These are phyloP conservation scores for Anisogramma anomala DNA, from an alignment of 2,329 filamentous ascomycete genomes.

Conservation along the genomic window DNA sequence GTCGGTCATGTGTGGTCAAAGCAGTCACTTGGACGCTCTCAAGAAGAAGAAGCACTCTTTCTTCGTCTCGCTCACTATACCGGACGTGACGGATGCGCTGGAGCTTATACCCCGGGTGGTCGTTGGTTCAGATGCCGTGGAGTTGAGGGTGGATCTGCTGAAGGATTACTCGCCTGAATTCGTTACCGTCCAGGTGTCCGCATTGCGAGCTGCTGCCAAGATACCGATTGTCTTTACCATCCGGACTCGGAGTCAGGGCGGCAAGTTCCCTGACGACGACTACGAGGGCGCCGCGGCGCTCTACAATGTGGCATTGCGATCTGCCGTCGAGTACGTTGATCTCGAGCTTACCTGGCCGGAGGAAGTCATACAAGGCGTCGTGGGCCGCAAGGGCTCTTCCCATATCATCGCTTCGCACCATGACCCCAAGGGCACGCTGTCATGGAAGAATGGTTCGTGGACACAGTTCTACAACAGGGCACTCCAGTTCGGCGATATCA, in stretches of 20 bases:
- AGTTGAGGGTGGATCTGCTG: conserved; percentile 84
- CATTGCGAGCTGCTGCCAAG: conserved; percentile 59
- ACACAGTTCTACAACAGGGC: conserved; percentile 81
- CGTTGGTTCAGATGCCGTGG: conserved; percentile 83
- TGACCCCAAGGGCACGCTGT: conserved; percentile 65
- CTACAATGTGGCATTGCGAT: conserved; percentile 66
- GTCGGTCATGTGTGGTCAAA: conserved; percentile 53
- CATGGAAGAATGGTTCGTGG: conserved; percentile 92
- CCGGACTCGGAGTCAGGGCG: conserved; percentile 74
- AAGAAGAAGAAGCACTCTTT: conserved; percentile 66
- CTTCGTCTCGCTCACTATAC: conserved; percentile 83
- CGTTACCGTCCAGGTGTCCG: conserved; percentile 68
- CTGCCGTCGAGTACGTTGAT: conserved; percentile 87
- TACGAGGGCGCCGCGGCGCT: conserved; percentile 60
- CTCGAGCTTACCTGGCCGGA: conserved; percentile 80
- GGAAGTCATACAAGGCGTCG: conserved; percentile 57
- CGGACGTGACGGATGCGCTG: conserved; percentile 53
- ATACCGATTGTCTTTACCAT: conserved; percentile 89
- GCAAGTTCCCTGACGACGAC: conserved; percentile 70
- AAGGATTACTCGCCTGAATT: conserved; percentile 66
- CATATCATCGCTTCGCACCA: conserved; percentile 94
- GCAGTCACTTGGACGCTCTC: conserved; percentile 41
- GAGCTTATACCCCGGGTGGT: conserved; percentile 59
- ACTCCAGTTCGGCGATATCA: conserved; percentile 78
- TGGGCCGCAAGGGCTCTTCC: conserved; percentile 56